Percentiles rank a stretch among this genome's conserved stretches.
Conservation (phyloP, 1,139 yeast genomes). For the Saccharomycopsis hybrid region DNA sequence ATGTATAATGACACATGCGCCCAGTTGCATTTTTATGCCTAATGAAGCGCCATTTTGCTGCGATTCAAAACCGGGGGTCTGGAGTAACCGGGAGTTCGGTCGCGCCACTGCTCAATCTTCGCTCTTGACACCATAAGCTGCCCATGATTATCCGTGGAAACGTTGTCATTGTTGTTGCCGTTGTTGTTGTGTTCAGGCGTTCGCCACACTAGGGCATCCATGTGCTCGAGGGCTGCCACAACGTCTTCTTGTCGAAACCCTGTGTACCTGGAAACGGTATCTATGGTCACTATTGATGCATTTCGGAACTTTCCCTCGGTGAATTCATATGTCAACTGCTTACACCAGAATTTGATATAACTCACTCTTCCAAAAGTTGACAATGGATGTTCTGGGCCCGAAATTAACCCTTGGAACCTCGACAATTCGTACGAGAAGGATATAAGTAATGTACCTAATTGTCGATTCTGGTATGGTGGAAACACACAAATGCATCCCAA, state of each 20-base stretch:
- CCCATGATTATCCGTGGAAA: no score
- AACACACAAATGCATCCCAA: constrained; percentile 85
- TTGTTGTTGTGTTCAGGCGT: no score
- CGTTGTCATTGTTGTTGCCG: no score
- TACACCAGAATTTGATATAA: constrained; percentile 76
- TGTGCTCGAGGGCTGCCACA: constrained; percentile 52
- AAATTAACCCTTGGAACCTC: constrained; percentile 44
- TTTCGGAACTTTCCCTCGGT: constrained; percentile 32
- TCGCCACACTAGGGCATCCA: constrained; percentile 40
- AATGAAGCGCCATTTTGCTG: not conserved
- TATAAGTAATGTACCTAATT: constrained; percentile 71
- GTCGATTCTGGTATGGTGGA: constrained; percentile 83
- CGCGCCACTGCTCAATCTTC: no score
- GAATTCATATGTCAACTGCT: constrained; percentile 38
- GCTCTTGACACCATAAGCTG: no score
- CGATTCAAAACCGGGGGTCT: not conserved
- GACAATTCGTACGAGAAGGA: constrained; percentile 80
- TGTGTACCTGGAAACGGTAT: constrained; percentile 48
- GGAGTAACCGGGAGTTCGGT: no score
- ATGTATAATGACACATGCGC: not conserved
- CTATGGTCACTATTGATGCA: constrained; percentile 36
- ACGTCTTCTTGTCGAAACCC: constrained; percentile 72
- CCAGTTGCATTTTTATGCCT: not conserved
- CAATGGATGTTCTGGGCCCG: constrained; percentile 91
- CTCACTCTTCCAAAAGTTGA: constrained; percentile 74